phyloP scores from a whole-genome alignment of 1,284 basidiomycete genomes.

The Somion occarium region DNA sequence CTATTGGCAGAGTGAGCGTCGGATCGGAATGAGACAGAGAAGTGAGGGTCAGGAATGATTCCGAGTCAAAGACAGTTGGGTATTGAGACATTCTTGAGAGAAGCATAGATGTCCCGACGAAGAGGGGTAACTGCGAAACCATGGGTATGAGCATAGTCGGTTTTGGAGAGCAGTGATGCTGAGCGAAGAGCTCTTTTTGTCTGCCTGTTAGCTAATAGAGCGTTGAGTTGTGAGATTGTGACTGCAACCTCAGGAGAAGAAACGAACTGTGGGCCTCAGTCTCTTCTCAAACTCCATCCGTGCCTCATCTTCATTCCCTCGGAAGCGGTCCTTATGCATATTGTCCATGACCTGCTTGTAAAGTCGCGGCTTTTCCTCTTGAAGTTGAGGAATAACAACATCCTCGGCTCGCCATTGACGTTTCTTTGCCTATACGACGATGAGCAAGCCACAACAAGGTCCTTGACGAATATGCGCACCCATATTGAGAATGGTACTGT shows the following conservation, averaged over 20 bases:
- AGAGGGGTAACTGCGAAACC: conserved; percentile 68
- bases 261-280: conserved; percentile 34
- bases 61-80: conserved; percentile 65
- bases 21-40: conserved; percentile 69
- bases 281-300: conserved; percentile 44
- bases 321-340: conserved; percentile 53
- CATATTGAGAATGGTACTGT: conserved; percentile 79
- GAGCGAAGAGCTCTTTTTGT: conserved; percentile 53
- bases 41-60: conserved; percentile 69
- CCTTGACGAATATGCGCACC: conserved; percentile 44
- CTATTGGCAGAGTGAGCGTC: conserved; percentile 64
- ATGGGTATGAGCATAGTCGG: conserved; percentile 60
- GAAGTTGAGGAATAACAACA: conserved; percentile 63
- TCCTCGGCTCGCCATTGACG: conserved; percentile 64
- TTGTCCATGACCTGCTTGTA: conserved; percentile 47
- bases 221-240: neutral
- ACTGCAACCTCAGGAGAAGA: neutral
- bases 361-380: conserved; percentile 47
- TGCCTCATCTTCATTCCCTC: conserved; percentile 51
- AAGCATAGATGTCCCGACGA: conserved; percentile 58
- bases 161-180: conserved; percentile 54
- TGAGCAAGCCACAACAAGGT: conserved; percentile 1
- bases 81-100: conserved; percentile 52
- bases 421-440: conserved; percentile 47
- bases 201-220: conserved; percentile 28